Evolutionary conservation across 2,329 filamentous ascomycete genomes (phyloP), one percentile per base, ranked within the genome.

Genomic region (Claviceps maximensis): DNA sequence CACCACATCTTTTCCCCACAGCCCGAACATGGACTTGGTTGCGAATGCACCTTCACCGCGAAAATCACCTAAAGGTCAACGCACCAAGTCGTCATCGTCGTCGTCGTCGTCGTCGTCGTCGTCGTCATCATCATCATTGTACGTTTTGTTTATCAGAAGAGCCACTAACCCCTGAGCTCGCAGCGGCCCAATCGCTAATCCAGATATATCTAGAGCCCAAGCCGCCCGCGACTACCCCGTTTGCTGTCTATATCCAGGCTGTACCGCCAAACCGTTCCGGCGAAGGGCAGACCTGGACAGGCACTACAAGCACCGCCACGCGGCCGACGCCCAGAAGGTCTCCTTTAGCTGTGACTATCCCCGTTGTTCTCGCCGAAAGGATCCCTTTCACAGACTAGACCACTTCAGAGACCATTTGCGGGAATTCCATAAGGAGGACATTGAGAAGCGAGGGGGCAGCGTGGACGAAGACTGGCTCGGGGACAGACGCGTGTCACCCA

Each of bases 351-450:
- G 78, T 63, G 77, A 80, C 67, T 79, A 79, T 58, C 62, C 65
- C 19, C 67, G 62, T 50, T 80, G 78, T 60, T 55, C 62, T 25
- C 72, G 78, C 8, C 65, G 64, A 29, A 60, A 62, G 6, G 64
- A 70, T 2, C 72, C 76, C 2, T 80, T 81, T 59, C 68, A 70
- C 58, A 72, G 78, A 36, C 71, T 74, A 33, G 78, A 82, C 56
- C 78, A 81, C 64, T 78, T 72, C 60, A 71, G 78, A 40, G 77
- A 79, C 54, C 78, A 82, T 61, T 70, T 78, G 40, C 72, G 78
- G 33, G 72, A 76, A 47, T 77, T 69, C 56, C 78, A 82, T 67
- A 68, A 69, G 52, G 78, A 82, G 59, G 76, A 79, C 55, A 70
- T 78, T 36, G 66, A 69, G 58, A 74, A 74, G 66, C 72, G 74